A percentile compares a stretch with the other conserved stretches of the same genome.
Evolutionary conservation across 108 stramenopile genomes (phyloP).

Genomic region (Chaetoceros muelleri): DNA sequence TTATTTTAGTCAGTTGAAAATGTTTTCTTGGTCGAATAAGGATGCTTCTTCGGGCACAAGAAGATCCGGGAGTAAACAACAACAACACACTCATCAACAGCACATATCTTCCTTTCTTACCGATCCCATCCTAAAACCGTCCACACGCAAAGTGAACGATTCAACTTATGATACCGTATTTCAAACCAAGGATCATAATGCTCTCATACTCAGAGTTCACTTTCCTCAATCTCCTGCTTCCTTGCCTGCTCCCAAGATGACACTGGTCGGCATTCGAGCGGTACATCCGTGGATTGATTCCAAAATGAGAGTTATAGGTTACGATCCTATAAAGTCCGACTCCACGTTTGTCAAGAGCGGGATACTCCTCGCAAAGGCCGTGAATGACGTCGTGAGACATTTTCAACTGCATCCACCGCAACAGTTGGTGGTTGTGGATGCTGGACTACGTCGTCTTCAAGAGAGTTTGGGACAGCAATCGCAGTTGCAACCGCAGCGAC

Average conservation of each 20-base stretch:
- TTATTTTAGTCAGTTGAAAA: too few relatives aligned
- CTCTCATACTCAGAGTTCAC: constrained; percentile 62
- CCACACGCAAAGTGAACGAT: constrained; percentile 63
- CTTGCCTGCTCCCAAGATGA: constrained; percentile 39
- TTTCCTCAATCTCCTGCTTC: constrained; percentile 18
- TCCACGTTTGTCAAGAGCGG: constrained; percentile 33
- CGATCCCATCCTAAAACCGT: constrained; percentile 50
- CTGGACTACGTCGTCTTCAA: constrained; percentile 36
- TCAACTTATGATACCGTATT: constrained; percentile 77
- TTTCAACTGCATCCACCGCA: constrained; percentile 70
- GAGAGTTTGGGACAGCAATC: constrained; percentile 2
- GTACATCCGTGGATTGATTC: constrained; percentile 59
- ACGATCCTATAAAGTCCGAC: constrained; percentile 45
- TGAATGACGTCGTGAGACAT: constrained; percentile 62
- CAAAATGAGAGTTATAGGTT: constrained; percentile 58
- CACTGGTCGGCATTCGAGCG: constrained; percentile 65
- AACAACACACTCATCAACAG: neutral
- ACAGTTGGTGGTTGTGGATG: constrained; percentile 53
- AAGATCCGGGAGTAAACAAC: neutral
- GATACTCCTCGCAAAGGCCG: constrained; percentile 49
- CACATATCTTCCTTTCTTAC: constrained; percentile 40
- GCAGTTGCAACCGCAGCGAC: neutral
- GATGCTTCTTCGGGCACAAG: neutral
- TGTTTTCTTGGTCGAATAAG: neutral
- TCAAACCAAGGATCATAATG: constrained; percentile 58